Conservation (phyloP, 768 basidiomycete species). For the Hericium coralloides region DNA sequence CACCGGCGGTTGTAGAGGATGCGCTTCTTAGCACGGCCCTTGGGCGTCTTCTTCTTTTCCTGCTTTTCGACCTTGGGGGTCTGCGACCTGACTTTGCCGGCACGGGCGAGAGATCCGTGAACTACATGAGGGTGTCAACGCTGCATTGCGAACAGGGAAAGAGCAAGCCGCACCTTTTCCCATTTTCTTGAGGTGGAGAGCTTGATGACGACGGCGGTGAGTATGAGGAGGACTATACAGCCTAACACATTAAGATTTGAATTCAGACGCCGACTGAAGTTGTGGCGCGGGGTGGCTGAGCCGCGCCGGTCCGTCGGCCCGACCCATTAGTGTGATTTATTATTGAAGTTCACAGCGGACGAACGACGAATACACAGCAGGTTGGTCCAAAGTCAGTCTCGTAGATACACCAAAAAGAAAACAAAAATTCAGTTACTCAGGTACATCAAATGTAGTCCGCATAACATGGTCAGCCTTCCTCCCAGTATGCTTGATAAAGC, state of each 20-base stretch:
- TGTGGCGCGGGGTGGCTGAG: not conserved
- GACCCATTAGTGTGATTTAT: not conserved
- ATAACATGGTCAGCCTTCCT: constrained; percentile 72
- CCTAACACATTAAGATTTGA: not conserved
- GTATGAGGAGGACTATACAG: not conserved
- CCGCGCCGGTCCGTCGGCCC: not conserved
- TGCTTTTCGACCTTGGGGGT: constrained; percentile 97
- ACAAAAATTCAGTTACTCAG: constrained; percentile 13
- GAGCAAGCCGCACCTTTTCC: constrained; percentile 14
- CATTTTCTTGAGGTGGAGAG: constrained; percentile 15
- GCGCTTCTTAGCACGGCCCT: constrained; percentile 97
- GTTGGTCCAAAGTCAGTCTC: not conserved
- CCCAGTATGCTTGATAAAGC: constrained; percentile 72
- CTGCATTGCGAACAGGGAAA: not conserved
- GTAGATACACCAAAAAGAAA: not conserved
- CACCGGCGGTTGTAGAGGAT: constrained; percentile 89
- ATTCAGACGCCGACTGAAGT: not conserved
- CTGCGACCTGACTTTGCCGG: constrained; percentile 98
- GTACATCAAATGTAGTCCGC: constrained; percentile 52
- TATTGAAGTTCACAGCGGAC: too few relatives aligned
- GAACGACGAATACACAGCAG: not conserved
- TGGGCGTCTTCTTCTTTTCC: constrained; percentile 98
- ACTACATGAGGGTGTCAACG: constrained; percentile 35
- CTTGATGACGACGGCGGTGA: not conserved
- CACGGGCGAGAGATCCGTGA: constrained; percentile 99